Evolutionary conservation across 2,329 filamentous ascomycete genomes (phyloP).

Genomic region (Pleoardoris graminearum): DNA sequence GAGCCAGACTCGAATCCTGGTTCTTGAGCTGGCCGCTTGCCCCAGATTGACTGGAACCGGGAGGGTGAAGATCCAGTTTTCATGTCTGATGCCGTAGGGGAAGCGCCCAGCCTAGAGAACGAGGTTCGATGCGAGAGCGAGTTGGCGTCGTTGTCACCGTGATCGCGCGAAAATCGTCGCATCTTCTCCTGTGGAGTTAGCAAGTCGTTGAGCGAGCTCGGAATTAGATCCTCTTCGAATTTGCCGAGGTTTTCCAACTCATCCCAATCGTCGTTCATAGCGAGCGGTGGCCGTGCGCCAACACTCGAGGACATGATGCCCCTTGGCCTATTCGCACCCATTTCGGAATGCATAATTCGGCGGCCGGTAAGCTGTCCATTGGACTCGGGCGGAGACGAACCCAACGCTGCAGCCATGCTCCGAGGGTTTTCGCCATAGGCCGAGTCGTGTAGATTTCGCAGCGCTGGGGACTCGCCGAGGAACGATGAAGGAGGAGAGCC

Average conservation of each 20-base stretch:
- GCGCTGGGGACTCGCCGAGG: slow-evolving; percentile 63
- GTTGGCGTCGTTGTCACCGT: slow-evolving; percentile 57
- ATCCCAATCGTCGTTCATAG: slow-evolving; percentile 58
- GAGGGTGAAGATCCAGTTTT: slow-evolving; percentile 62
- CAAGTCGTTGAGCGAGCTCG: slow-evolving; percentile 67
- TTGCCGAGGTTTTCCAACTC: slow-evolving; percentile 61
- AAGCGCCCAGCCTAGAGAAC: slow-evolving; percentile 55
- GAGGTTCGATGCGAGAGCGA: slow-evolving; percentile 50
- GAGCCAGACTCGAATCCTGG: slow-evolving; percentile 45
- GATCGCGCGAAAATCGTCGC: slow-evolving; percentile 62
- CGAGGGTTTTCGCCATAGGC: slow-evolving; percentile 73
- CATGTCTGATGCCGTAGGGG: slow-evolving; percentile 49
- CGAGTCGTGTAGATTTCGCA: slow-evolving; percentile 65
- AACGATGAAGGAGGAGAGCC: slow-evolving; percentile 73
- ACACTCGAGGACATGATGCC: slow-evolving; percentile 65
- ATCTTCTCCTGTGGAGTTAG: slow-evolving; percentile 65
- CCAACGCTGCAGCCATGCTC: slow-evolving; percentile 48
- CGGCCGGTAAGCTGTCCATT: slow-evolving; percentile 67
- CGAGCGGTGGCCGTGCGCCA: slow-evolving; percentile 50
- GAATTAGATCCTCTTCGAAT: slow-evolving; percentile 88
- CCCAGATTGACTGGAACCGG: slow-evolving; percentile 62
- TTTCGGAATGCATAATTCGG: slow-evolving; percentile 65
- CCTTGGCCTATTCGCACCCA: slow-evolving; percentile 58
- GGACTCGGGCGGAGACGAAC: slow-evolving; percentile 62
- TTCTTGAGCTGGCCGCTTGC: slow-evolving; percentile 55